phyloP scores from a whole-genome alignment of 202 grass and related monocot species.

The Schoenoplectus triqueter region DNA sequence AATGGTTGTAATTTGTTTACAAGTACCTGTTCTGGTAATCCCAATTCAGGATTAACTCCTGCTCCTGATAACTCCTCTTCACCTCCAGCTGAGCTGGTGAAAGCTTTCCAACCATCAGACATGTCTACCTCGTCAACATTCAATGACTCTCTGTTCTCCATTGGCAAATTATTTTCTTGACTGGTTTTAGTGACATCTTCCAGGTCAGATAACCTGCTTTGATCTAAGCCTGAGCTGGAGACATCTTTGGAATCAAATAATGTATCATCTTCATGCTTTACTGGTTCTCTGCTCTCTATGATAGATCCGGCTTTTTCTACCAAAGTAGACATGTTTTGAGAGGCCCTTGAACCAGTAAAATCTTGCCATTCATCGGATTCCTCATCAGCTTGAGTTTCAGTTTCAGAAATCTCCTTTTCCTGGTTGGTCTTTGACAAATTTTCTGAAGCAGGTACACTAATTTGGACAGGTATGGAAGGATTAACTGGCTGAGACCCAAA shows the following conservation, averaged over 20 bases:
- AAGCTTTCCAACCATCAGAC: conserved; percentile 68
- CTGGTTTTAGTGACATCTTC: conserved; percentile 38
- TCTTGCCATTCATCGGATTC: conserved; percentile 68
- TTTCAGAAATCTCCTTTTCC: conserved; percentile 13
- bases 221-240: conserved; percentile 5
- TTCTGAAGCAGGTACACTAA: neutral
- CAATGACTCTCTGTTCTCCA: conserved; percentile 40
- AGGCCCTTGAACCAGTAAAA: conserved; percentile 46
- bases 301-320: neutral
- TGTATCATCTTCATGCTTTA: conserved; percentile 6
- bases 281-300: conserved; percentile 17
- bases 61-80: conserved; percentile 40
- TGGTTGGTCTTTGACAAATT: conserved; percentile 24
- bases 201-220: conserved; percentile 37
- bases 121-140: conserved; percentile 39
- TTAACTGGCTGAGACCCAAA: conserved; percentile 55
- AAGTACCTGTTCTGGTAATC: neutral
- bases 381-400: conserved; percentile 48
- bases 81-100: conserved; percentile 50
- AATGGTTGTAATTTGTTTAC: conserved; percentile 44
- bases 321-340: conserved; percentile 19
- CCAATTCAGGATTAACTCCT: conserved; percentile 33
- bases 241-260: conserved; percentile 22
- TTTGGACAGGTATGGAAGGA: neutral
- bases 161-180: conserved; percentile 43